Conservation (phyloP, 495 filamentous ascomycete species). For the Daldinia bambusicola region DNA sequence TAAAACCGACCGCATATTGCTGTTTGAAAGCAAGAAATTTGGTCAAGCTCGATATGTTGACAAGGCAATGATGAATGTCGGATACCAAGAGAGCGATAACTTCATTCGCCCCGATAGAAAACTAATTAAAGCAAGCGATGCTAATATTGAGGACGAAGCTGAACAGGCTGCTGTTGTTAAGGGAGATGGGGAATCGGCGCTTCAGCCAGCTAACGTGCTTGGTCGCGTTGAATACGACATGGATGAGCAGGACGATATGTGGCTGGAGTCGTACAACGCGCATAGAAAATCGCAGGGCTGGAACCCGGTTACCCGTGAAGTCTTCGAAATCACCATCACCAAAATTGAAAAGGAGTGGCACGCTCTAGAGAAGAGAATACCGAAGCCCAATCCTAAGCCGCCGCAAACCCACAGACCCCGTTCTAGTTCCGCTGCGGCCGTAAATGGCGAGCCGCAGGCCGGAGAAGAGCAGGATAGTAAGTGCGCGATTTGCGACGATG, state of each 20-base stretch:
- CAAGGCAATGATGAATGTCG: slow-evolving; percentile 90
- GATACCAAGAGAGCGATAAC: slow-evolving; percentile 93
- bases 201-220: slow-evolving; percentile 56
- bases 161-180: slow-evolving; percentile 69
- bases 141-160: slow-evolving; percentile 82
- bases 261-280: slow-evolving; percentile 85
- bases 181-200: slow-evolving; percentile 67
- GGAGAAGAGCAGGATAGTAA: slow-evolving; percentile 97
- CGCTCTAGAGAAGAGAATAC: slow-evolving; percentile 92
- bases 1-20: slow-evolving; percentile 62
- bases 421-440: slow-evolving; percentile 90
- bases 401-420: slow-evolving; percentile 90
- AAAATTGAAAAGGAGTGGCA: slow-evolving; percentile 99
- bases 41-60: slow-evolving; percentile 75
- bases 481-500: slow-evolving; percentile 97
- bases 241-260: slow-evolving; percentile 98
- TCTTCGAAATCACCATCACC: slow-evolving; percentile 97
- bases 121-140: slow-evolving; percentile 79
- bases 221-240: slow-evolving; percentile 98
- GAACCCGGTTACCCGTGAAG: slow-evolving; percentile 85
- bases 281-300: slow-evolving; percentile 76
- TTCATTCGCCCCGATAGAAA: slow-evolving; percentile 80
- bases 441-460: slow-evolving; percentile 86
- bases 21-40: slow-evolving; percentile 66
- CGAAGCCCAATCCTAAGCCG: slow-evolving; percentile 94